These are phyloP conservation scores for Ophiobolus disseminans DNA, from an alignment of 2,329 filamentous ascomycete species.

Conservation along the genomic window DNA sequence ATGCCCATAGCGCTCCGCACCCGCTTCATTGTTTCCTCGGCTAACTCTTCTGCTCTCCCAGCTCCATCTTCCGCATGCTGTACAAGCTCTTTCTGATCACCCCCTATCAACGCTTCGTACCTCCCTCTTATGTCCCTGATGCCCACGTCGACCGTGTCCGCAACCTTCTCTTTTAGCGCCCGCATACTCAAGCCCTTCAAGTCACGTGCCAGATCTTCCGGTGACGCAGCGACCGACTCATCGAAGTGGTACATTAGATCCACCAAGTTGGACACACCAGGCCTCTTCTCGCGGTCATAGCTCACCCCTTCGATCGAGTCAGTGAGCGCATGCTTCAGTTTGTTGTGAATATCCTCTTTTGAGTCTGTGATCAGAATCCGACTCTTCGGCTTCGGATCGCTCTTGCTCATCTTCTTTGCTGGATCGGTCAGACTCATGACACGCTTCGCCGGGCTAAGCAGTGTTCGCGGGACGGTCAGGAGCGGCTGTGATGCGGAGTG, in stretches of 20 bases:
- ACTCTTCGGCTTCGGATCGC: constrained; percentile 72
- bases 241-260: constrained; percentile 78
- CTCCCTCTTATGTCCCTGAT: constrained; percentile 63
- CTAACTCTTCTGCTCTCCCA: constrained; percentile 66
- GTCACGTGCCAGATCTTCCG: constrained; percentile 56
- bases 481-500: constrained; percentile 8
- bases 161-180: constrained; percentile 69
- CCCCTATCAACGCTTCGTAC: constrained; percentile 62
- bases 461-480: constrained; percentile 34
- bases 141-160: constrained; percentile 62
- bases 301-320: constrained; percentile 73
- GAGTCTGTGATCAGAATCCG: constrained; percentile 83
- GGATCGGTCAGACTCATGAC: constrained; percentile 90
- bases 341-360: constrained; percentile 67
- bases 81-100: constrained; percentile 62
- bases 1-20: constrained; percentile 31
- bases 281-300: constrained; percentile 73
- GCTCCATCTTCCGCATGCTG: constrained; percentile 66
- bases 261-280: constrained; percentile 87
- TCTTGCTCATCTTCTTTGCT: constrained; percentile 92
- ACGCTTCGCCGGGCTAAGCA: constrained; percentile 69
- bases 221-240: constrained; percentile 42
- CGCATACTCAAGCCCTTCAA: constrained; percentile 58
- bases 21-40: constrained; percentile 58
- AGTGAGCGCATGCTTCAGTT: constrained; percentile 77